phyloP scores from a whole-genome alignment of 352 stramenopile species.

The Elongisporangium anandrum region DNA sequence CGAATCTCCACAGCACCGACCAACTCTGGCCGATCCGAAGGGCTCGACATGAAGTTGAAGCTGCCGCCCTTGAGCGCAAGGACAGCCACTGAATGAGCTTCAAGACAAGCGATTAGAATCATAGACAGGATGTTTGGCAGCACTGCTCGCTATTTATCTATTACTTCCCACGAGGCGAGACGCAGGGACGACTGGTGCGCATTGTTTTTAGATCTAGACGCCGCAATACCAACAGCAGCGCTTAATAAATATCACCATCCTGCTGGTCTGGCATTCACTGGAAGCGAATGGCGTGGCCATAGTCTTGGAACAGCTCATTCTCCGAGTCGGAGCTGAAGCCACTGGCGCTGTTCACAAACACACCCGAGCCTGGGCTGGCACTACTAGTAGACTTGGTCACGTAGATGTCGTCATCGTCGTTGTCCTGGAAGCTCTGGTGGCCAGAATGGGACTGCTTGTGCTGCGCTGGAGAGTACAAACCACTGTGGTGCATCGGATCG shows the following conservation, averaged over 20 bases:
- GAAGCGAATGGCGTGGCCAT: no score
- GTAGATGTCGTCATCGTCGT: slow-evolving; percentile 1
- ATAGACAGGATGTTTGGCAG: no score
- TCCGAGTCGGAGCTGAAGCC: background rate
- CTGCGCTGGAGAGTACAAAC: background rate
- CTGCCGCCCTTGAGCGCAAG: slow-evolving; percentile 40
- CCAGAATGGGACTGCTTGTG: background rate
- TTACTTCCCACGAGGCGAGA: background rate
- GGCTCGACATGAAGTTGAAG: slow-evolving; percentile 24
- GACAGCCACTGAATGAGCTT: background rate
- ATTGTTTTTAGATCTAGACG: background rate
- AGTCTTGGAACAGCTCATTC: no score
- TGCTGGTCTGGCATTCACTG: background rate
- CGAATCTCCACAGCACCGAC: slow-evolving; percentile 40
- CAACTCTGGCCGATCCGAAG: slow-evolving; percentile 13
- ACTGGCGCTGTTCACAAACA: background rate
- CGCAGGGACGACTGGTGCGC: background rate
- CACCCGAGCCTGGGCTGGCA: background rate
- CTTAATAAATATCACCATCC: background rate
- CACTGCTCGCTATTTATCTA: background rate
- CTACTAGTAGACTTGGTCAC: background rate
- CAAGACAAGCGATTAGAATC: no score
- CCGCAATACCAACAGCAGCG: background rate
- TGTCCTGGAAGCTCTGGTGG: background rate
- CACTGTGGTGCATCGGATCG: slow-evolving; percentile 2